Base-by-base conservation (phyloP, 2,329 filamentous ascomycete species). In the Thelonectria discophora region DNA sequence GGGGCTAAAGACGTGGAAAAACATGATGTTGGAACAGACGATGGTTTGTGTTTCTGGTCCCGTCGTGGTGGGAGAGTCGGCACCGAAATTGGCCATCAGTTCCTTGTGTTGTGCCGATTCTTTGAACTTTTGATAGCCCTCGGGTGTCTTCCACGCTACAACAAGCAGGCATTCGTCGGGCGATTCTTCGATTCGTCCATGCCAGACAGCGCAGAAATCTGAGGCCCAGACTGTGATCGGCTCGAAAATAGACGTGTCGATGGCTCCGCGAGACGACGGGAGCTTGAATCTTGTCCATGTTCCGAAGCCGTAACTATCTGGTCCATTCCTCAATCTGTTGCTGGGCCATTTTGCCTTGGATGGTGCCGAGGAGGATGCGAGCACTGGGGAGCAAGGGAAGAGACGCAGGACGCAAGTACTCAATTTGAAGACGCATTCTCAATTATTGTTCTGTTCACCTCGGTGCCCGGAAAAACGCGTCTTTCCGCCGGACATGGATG, bases 201-300 rank as follows among this genome's bases (percentile, higher is more conserved):
- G 46, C 11, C 11, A 46, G 3, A 20, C 24, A 9, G n/a, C n/a
- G 13, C 15, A 24, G 12, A 51, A 27, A 32, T 43, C 17, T 11
- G 17, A 9, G 27, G 27, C 51, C 21, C 47, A 58, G 12, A 13
- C 6, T 9, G 12, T 13, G 21, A 58, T 46, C 32, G 55, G 55
- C 40, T 45, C 10, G 24, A 58, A 51, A 27, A 51, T 20, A 15
- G 47, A 8, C 12, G 34, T 8, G 13, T 58, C 47, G 30, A 58
- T 39, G 2, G 47, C 39, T 5, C 27, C n/a, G 18, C 2, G 13
- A 30, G 3, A 37, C n/a, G n/a, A n/a, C n/a, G n/a, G n/a, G n/a
- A n/a, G n/a, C 46, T 30, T 7, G 24, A 58, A 58, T n/a, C 24
- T 58, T 24, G 55, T 58, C 55, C 47, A 58, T 43, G 17, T 27